Evolutionary conservation across 352 stramenopile genomes (phyloP).

Genomic region (Pythium aphanidermatum): DNA sequence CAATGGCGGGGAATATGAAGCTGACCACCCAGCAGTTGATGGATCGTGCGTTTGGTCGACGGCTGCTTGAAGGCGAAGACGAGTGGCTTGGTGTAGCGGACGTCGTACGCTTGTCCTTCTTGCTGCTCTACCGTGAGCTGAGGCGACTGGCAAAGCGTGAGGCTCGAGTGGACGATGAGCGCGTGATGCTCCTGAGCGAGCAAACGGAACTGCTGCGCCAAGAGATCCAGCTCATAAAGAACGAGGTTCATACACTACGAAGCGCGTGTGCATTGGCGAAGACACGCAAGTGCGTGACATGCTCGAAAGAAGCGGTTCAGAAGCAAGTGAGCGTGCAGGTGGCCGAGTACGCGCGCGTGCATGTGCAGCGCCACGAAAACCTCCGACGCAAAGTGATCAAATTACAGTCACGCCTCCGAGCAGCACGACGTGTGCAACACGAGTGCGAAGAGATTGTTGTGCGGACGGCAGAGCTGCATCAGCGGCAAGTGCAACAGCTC

Average conservation of each 20-base stretch:
- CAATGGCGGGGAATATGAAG: too few relatives aligned
- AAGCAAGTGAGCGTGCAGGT: neutral
- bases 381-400: neutral
- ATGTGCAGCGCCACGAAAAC: neutral
- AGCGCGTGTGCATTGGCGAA: neutral
- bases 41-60: constrained; percentile 29
- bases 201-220: constrained; percentile 6
- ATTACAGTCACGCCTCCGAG: neutral
- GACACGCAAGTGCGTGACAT: neutral
- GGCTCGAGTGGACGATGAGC: neutral
- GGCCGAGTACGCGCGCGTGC: neutral
- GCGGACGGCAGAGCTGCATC: constrained; percentile 13
- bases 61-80: constrained; percentile 24
- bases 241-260: neutral
- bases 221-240: constrained; percentile 8
- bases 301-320: neutral
- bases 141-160: constrained; percentile 16
- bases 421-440: constrained; percentile 3
- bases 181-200: neutral
- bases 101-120: constrained; percentile 49
- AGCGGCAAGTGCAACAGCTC: neutral
- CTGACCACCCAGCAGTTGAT: too few relatives aligned
- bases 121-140: constrained; percentile 42
- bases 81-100: constrained; percentile 42
- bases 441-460: constrained; percentile 11